Percentiles rank a stretch among this genome's conserved stretches.
These are phyloP conservation scores for Lactarius hengduanensis DNA, from an alignment of 768 basidiomycete species.

Conservation along the genomic window DNA sequence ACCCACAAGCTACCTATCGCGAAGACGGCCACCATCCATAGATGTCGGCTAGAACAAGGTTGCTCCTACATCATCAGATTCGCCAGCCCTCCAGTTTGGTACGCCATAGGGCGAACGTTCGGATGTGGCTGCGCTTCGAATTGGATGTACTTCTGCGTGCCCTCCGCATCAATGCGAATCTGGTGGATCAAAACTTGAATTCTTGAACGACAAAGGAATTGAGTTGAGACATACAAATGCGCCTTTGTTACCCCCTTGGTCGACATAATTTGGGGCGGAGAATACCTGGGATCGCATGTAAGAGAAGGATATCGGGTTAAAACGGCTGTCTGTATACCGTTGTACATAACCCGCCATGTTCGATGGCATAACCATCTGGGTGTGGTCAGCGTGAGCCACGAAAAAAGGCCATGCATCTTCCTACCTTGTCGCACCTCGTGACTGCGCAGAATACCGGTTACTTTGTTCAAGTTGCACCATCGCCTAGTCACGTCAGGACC, in stretches of 20 bases:
- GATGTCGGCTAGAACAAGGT: not conserved
- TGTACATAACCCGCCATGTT: constrained; percentile 92
- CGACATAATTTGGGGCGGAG: constrained; percentile 94
- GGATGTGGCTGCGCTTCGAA: constrained; percentile 90
- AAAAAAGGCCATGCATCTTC: constrained; percentile 27
- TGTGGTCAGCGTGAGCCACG: constrained; percentile 5
- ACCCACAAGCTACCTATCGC: not conserved
- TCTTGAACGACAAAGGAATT: not conserved
- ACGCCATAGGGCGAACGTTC: constrained; percentile 92
- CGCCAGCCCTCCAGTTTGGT: constrained; percentile 63
- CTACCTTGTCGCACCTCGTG: constrained; percentile 94
- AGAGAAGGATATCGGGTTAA: constrained; percentile 17
- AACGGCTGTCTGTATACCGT: constrained; percentile 44
- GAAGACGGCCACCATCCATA: not conserved
- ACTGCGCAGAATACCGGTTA: constrained; percentile 88
- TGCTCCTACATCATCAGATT: constrained; percentile 64
- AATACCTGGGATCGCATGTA: constrained; percentile 58
- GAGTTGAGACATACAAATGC: constrained; percentile 64
- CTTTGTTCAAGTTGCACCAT: constrained; percentile 85
- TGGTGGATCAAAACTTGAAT: constrained; percentile 34
- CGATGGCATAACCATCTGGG: constrained; percentile 88
- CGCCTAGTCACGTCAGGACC: constrained; percentile 90
- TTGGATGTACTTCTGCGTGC: constrained; percentile 69
- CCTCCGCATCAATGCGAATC: constrained; percentile 81
- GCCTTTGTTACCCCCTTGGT: constrained; percentile 88